Percentiles rank a stretch among this genome's conserved stretches.
These are phyloP conservation scores for Sphagnum fallax DNA, from an alignment of 228 moss, liverwort and hornwort species.

Conservation along the genomic window DNA sequence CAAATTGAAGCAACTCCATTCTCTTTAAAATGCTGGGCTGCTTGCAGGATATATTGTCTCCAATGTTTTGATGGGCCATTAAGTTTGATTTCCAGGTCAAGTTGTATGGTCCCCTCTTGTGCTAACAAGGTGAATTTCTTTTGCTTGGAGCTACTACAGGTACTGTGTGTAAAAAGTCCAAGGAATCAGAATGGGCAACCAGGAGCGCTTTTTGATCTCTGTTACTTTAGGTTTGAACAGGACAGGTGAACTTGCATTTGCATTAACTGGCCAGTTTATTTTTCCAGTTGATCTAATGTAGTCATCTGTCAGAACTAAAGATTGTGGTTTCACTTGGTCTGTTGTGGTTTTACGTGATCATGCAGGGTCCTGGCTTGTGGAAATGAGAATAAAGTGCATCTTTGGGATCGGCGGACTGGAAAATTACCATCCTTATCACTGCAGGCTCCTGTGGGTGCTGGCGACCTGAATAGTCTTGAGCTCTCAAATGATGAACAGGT, in stretches of 20 bases:
- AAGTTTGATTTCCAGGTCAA: too few relatives aligned
- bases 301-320: too few relatives aligned
- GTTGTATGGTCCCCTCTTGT: too few relatives aligned
- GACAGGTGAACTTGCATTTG: slow-evolving; percentile 38
- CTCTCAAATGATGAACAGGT: slow-evolving; percentile 87
- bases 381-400: slow-evolving; percentile 62
- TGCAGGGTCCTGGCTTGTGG: slow-evolving; percentile 89
- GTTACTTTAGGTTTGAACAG: slow-evolving; percentile 45
- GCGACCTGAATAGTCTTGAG: slow-evolving; percentile 71
- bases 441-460: slow-evolving; percentile 28
- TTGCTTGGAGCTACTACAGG: too few relatives aligned
- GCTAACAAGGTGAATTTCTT: too few relatives aligned
- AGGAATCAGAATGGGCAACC: slow-evolving; percentile 24
- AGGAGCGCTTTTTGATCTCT: slow-evolving; percentile 65
- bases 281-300: too few relatives aligned
- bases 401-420: slow-evolving; percentile 83
- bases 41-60: too few relatives aligned
- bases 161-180: slow-evolving; percentile 8
- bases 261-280: too few relatives aligned
- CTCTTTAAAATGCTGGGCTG: too few relatives aligned
- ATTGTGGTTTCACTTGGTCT: background rate
- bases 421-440: slow-evolving; percentile 54
- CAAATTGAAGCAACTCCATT: too few relatives aligned
- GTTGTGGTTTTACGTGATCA: background rate
- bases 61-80: too few relatives aligned